Conservation (phyloP, 495 filamentous ascomycete genomes). For the Hypoxylon cercidicola region DNA sequence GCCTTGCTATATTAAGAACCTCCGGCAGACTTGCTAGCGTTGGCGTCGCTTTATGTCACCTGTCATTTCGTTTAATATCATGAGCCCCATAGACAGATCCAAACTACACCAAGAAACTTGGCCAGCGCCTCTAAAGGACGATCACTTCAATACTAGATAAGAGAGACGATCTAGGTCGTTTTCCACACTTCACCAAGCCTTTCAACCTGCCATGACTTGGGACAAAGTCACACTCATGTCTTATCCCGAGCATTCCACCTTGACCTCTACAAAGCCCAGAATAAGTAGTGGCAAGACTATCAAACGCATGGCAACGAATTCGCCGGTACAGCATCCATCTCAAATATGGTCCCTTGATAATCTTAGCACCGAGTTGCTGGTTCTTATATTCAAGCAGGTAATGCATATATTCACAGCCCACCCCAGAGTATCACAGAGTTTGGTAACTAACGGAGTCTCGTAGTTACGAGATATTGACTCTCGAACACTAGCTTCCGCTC, state of each 20-base stretch:
- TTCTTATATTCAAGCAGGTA: conserved; percentile 44
- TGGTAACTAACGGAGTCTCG: conserved; percentile 6
- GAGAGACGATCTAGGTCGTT: neutral
- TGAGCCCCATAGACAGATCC: neutral
- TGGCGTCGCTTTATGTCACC: conserved; percentile 2
- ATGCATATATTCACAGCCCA: neutral
- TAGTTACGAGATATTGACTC: conserved; percentile 39
- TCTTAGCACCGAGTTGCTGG: conserved; percentile 44
- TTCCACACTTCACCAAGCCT: too few relatives aligned
- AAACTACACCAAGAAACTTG: neutral
- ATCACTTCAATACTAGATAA: neutral
- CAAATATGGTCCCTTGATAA: conserved; percentile 21
- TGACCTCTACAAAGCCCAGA: neutral
- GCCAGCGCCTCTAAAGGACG: neutral
- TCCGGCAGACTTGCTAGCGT: neutral
- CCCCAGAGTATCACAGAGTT: neutral
- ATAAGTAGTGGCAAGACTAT: neutral
- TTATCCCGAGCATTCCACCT: neutral
- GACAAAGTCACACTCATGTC: neutral
- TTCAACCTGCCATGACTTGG: conserved; percentile 9
- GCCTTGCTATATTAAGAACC: neutral
- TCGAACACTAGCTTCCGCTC: conserved; percentile 28
- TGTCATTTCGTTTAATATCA: conserved; percentile 10
- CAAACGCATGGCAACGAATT: conserved; percentile 23
- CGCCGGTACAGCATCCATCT: neutral